Evolutionary conservation across 257 asterid genomes (phyloP), one percentile per base, ranked within the genome.

Genomic region (Fraxinus pennsylvanica): DNA sequence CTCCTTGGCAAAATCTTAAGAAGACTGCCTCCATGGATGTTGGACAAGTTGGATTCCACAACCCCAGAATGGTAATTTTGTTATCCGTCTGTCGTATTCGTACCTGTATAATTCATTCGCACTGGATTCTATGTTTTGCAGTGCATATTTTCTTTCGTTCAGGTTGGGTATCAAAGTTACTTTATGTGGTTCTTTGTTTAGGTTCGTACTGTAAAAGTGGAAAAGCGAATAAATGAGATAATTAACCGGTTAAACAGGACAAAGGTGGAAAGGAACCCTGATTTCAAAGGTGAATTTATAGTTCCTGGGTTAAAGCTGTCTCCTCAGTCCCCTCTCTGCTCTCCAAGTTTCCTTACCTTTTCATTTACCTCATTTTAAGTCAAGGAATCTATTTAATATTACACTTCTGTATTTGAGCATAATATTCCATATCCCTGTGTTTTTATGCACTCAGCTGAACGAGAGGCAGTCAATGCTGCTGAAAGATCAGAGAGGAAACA

Each of bases 21-120:
- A 96, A 96, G 87, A 90, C 97, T 74, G 89, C 98, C 50, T 92
- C 99, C 75, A 96, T 96, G 99, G 99, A 96, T 85, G 97, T 96
- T 69, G 99, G 99, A 73, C 99, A 96, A 96, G 97, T 96, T 84
- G 95, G 98, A 79, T 96, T 96, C 82, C 85, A 92, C 86, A 93
- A 86, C 80, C 81, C 98, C 30, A 96, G 92, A 86, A 88, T 89
- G 97, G 99, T 93, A 82, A 87, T 72, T 75, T 76, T 77, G 14
- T 72, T 43, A 19, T 78, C 32, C 30, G 43, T 74, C 79, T 76
- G 27, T 66, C 0, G 12, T 54, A 4, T 5, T 6, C n/a, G 35
- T 35, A 45, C 13, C 65, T 79, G 3, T 77, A 68, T 19, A 54
- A 54, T 3, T 57, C 21, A 65, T 45, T 21, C n/a, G 14, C 22